Conservation (phyloP, 768 basidiomycete genomes). For the Pleurotus citrinopileatus region DNA sequence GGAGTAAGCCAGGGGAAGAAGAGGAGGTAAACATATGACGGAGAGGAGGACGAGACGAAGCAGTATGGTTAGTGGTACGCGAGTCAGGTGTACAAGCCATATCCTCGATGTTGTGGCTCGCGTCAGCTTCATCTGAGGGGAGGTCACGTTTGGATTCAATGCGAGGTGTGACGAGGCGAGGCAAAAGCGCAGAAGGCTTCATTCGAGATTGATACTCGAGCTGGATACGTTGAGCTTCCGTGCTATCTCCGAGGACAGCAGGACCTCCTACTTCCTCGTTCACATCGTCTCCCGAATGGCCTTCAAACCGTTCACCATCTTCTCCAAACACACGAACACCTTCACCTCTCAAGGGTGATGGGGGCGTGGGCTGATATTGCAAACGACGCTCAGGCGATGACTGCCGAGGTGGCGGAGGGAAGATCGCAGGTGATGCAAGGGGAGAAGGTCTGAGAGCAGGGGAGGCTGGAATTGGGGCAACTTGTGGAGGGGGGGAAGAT, state of each 20-base stretch:
- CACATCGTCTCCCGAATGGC: not conserved
- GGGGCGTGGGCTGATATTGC: not conserved
- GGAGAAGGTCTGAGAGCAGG: not conserved
- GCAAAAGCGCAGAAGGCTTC: not conserved
- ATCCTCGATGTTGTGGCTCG: not conserved
- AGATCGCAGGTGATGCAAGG: not conserved
- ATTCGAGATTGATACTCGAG: not conserved
- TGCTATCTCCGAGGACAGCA: not conserved
- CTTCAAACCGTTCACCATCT: not conserved
- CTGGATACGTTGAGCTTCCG: constrained; percentile 2
- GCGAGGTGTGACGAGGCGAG: not conserved
- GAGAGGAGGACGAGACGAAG: constrained; percentile 14
- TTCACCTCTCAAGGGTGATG: constrained; percentile 1
- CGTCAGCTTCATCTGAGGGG: no score
- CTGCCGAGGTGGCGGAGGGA: not conserved
- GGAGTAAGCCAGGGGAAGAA: constrained; percentile 11
- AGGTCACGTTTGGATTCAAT: no score
- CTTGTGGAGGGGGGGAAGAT: not conserved
- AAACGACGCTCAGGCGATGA: not conserved
- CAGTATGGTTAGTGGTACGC: not conserved
- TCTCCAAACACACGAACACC: not conserved
- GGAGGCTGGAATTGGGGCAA: not conserved
- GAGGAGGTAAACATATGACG: constrained; percentile 11
- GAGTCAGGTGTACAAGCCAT: not conserved
- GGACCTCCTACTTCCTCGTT: not conserved